Percentiles rank a stretch among this genome's conserved stretches.
These are phyloP conservation scores for Candida nonsorbophila DNA, from an alignment of 805 yeast species.

Conservation along the genomic window DNA sequence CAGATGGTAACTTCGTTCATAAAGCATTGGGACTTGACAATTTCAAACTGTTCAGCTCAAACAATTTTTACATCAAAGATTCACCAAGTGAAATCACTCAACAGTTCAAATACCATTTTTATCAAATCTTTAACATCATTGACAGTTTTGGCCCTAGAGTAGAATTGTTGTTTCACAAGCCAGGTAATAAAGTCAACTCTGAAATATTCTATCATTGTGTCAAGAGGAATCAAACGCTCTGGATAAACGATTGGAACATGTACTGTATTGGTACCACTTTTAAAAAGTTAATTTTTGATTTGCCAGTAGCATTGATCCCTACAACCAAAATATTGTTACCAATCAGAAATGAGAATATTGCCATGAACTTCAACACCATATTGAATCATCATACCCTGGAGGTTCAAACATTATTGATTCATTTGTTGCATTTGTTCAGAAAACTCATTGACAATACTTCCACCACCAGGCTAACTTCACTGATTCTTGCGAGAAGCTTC, in stretches of 20 bases:
- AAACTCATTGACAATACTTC: constrained; percentile 30
- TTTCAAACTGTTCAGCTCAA: neutral
- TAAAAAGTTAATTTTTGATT: constrained; percentile 44
- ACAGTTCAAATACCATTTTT: constrained; percentile 28
- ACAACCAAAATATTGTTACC: constrained; percentile 47
- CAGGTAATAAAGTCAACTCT: constrained; percentile 47
- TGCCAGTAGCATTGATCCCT: constrained; percentile 52
- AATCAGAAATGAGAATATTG: constrained; percentile 42
- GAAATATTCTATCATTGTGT: constrained; percentile 46
- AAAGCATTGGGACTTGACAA: too few species aligned
- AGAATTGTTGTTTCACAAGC: constrained; percentile 49
- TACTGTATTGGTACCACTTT: constrained; percentile 43
- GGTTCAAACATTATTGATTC: constrained; percentile 18
- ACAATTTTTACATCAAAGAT: constrained; percentile 1
- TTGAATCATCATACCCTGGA: constrained; percentile 6
- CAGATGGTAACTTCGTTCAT: constrained; percentile 18
- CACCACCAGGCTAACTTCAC: constrained; percentile 39
- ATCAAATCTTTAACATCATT: constrained; percentile 48
- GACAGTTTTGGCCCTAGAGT: constrained; percentile 35
- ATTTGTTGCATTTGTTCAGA: constrained; percentile 34
- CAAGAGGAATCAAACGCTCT: constrained; percentile 47
- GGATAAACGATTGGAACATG: constrained; percentile 54
- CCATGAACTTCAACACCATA: constrained; percentile 7
- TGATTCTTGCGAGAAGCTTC: constrained; percentile 41
- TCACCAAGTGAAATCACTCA: constrained; percentile 1